These are phyloP conservation scores for Sophora flavescens DNA, from an alignment of 306 rosid species.

Conservation along the genomic window DNA sequence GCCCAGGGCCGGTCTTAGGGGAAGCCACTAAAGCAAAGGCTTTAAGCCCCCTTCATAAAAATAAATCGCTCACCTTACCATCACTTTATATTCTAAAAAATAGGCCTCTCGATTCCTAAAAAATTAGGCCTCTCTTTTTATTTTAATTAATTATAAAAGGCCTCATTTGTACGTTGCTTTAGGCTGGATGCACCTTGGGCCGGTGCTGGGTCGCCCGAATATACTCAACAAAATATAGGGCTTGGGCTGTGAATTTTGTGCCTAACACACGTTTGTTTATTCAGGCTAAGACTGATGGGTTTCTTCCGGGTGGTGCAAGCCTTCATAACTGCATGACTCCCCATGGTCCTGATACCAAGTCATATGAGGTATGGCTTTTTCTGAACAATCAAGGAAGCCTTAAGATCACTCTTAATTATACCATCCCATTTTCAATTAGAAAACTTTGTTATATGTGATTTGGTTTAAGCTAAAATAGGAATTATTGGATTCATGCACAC, in stretches of 20 bases:
- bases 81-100: too few relatives aligned
- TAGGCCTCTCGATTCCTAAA: too few relatives aligned
- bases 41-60: too few relatives aligned
- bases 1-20: too few relatives aligned
- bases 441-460: neutral
- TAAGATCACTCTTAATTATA: conserved; percentile 1
- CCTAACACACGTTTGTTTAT: conserved; percentile 30
- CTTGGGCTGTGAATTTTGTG: neutral
- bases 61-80: too few relatives aligned
- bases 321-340: conserved; percentile 98
- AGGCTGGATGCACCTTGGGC: too few relatives aligned
- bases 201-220: too few relatives aligned
- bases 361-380: conserved; percentile 75
- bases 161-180: too few relatives aligned
- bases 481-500: conserved; percentile 23
- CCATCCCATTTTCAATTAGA: neutral
- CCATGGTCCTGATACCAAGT: conserved; percentile 97
- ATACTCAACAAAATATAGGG: too few relatives aligned
- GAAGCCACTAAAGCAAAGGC: too few relatives aligned
- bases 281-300: conserved; percentile 94
- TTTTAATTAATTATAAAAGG: too few relatives aligned
- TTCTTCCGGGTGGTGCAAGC: conserved; percentile 93
- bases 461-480: neutral
- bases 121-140: too few relatives aligned
- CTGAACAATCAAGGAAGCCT: conserved; percentile 4